A percentile compares a stretch with the other conserved stretches of the same genome.
Conservation (phyloP, 345 rosid species). For the Turritis glabra region DNA sequence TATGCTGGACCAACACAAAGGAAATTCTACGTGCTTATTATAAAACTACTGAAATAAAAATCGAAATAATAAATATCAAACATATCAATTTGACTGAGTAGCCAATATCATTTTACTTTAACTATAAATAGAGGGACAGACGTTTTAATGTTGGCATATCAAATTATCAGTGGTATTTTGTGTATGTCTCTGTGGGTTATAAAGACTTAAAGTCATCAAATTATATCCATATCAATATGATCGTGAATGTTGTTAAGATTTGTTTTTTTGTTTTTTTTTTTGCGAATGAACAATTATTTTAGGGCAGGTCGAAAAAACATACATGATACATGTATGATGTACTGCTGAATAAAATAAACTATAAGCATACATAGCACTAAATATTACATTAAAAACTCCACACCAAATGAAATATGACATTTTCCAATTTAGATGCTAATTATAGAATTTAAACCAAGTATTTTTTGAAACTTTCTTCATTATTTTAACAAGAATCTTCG, state of each 20-base stretch:
- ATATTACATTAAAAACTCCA: not conserved
- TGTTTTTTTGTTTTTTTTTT: too few species aligned
- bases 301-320: not conserved
- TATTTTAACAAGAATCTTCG: not conserved
- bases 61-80: not conserved
- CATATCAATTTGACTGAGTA: not conserved
- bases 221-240: not conserved
- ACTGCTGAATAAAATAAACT: not conserved
- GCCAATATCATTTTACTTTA: not conserved
- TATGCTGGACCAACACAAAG: slow-evolving; percentile 5
- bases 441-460: not conserved
- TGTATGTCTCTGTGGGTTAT: not conserved
- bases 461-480: not conserved
- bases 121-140: not conserved
- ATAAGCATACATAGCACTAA: not conserved
- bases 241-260: not conserved
- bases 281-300: not conserved
- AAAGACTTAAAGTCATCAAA: not conserved
- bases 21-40: too few species aligned
- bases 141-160: not conserved
- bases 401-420: not conserved
- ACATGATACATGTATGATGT: not conserved
- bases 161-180: not conserved
- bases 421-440: not conserved
- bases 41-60: too few species aligned